Evolutionary conservation across 257 asterid genomes (phyloP).

Genomic region (Penstemon eatonii): DNA sequence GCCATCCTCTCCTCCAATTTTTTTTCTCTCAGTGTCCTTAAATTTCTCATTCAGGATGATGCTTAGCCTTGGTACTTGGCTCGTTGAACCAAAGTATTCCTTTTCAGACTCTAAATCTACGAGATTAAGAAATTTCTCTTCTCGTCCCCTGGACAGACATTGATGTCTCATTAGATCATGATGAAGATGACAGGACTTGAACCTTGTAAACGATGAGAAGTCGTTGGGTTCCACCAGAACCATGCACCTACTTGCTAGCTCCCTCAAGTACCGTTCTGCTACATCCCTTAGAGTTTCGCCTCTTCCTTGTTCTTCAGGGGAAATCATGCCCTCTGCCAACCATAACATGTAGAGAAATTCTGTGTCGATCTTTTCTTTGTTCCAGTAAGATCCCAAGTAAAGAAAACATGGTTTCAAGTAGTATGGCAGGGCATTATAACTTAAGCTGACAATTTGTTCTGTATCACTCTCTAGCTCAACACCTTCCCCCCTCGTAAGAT

Average conservation of each 20-base stretch:
- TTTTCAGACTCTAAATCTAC: neutral
- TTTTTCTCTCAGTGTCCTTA: too few relatives aligned
- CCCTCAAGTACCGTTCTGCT: constrained; percentile 22
- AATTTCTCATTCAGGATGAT: too few relatives aligned
- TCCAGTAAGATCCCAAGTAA: constrained; percentile 1
- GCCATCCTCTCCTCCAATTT: neutral
- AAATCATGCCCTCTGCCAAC: constrained; percentile 4
- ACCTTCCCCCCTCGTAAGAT: constrained; percentile 9
- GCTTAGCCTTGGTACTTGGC: neutral
- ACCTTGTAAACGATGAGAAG: neutral
- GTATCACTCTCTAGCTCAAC: neutral
- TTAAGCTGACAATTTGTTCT: constrained; percentile 11
- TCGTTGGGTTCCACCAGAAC: constrained; percentile 19
- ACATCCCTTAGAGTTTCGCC: constrained; percentile 19
- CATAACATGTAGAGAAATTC: neutral
- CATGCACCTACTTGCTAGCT: constrained; percentile 22
- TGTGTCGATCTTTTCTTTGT: constrained; percentile 3
- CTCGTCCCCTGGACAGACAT: constrained; percentile 19
- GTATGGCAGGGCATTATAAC: constrained; percentile 27
- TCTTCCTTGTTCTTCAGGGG: neutral
- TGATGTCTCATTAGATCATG: constrained; percentile 28
- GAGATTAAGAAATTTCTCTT: constrained; percentile 9
- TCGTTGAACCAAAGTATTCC: neutral
- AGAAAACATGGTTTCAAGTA: constrained; percentile 30
- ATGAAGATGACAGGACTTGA: neutral